phyloP scores from a whole-genome alignment of 768 basidiomycete species.

The Rickenella mellea region DNA sequence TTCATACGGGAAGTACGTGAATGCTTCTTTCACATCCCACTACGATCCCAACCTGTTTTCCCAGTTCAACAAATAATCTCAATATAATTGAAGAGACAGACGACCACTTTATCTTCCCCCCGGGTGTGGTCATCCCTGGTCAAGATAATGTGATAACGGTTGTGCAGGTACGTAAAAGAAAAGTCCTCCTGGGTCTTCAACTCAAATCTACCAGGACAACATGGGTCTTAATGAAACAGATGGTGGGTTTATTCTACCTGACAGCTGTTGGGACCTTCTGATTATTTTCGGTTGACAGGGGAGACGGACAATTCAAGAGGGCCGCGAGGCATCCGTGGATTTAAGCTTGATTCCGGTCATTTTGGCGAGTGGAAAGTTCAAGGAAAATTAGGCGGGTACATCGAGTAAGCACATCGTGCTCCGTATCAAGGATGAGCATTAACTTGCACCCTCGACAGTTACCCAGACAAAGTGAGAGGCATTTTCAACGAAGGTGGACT shows the following conservation, averaged over 20 bases:
- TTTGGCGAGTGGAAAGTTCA: slow-evolving; percentile 62
- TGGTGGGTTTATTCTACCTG: slow-evolving; percentile 21
- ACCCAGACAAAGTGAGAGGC: slow-evolving; percentile 62
- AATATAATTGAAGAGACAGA: slow-evolving; percentile 59
- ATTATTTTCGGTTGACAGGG: slow-evolving; percentile 13
- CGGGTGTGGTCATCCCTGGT: slow-evolving; percentile 37
- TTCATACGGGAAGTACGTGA: slow-evolving; percentile 61
- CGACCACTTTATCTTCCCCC: slow-evolving; percentile 53
- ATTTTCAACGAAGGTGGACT: slow-evolving; percentile 67
- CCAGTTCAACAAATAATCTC: slow-evolving; percentile 57
- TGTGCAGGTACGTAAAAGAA: slow-evolving; percentile 39
- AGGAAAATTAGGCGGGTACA: slow-evolving; percentile 69
- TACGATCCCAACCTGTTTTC: background rate
- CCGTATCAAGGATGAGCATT: too few species aligned
- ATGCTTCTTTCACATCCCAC: background rate
- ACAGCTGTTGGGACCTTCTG: background rate
- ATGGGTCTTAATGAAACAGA: slow-evolving; percentile 66
- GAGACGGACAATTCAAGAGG: slow-evolving; percentile 51
- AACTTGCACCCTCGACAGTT: slow-evolving; percentile 36
- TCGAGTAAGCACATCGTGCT: slow-evolving; percentile 28
- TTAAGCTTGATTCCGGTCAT: slow-evolving; percentile 51
- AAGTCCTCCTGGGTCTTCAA: background rate
- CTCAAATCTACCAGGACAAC: slow-evolving; percentile 43
- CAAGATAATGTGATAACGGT: slow-evolving; percentile 71
- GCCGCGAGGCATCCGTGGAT: slow-evolving; percentile 73